Conservation (phyloP, 192 early-diverging fungal species). For the Coemansia javaensis region DNA sequence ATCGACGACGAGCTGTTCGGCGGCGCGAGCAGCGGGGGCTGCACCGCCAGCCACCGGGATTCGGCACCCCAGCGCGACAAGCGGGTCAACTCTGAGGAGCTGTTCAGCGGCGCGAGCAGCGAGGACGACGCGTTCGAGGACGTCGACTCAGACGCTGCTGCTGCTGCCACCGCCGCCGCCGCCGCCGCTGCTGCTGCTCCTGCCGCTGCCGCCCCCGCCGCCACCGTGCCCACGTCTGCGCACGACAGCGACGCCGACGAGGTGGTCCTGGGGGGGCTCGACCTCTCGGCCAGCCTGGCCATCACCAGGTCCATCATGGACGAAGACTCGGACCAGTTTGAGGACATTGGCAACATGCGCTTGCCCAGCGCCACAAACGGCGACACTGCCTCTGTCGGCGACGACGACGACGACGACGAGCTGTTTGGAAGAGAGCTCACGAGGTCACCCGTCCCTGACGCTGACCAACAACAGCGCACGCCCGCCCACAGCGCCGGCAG, state of each 20-base stretch:
- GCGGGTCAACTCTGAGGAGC: no score
- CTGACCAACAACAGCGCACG: slow-evolving; percentile 1
- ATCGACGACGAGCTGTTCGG: slow-evolving; percentile 21
- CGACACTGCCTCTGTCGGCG: no score
- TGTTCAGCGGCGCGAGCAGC: slow-evolving; percentile 20
- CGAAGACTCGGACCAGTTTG: slow-evolving; percentile 43
- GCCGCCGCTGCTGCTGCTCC: no score
- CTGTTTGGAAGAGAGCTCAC: slow-evolving; percentile 24
- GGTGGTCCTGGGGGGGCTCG: slow-evolving; percentile 39
- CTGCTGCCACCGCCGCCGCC: slow-evolving; percentile 3
- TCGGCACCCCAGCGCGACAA: no score
- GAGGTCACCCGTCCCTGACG: slow-evolving; percentile 11
- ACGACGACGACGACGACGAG: slow-evolving; percentile 14
- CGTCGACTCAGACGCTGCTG: slow-evolving; percentile 32
- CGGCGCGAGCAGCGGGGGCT: slow-evolving; percentile 27
- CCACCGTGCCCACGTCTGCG: no score
- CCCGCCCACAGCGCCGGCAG: slow-evolving; percentile 5
- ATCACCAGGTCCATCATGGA: slow-evolving; percentile 4
- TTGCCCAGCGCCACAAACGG: slow-evolving; percentile 2
- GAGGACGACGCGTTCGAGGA: slow-evolving; percentile 49
- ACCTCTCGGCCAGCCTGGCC: slow-evolving; percentile 11
- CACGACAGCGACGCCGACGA: slow-evolving; percentile 31
- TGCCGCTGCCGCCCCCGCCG: no score
- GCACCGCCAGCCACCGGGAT: slow-evolving; percentile 38
- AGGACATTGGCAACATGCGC: slow-evolving; percentile 18